These are phyloP conservation scores for Sugiyamaella paludigena DNA, from an alignment of 1,139 yeast species.

Conservation along the genomic window DNA sequence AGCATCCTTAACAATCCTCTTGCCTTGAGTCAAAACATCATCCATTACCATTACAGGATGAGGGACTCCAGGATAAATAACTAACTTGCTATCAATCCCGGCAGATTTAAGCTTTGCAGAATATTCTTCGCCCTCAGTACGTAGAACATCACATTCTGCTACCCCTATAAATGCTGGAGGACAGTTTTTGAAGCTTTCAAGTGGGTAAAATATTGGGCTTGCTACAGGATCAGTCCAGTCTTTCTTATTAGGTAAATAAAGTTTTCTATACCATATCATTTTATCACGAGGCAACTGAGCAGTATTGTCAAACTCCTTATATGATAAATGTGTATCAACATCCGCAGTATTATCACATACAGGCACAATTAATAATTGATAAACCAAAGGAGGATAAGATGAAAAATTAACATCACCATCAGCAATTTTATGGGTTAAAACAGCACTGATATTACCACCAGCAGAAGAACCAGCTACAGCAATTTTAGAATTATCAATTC, in stretches of 20 bases:
- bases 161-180: constrained; percentile 48
- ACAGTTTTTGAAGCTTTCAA: constrained; percentile 41
- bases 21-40: constrained; percentile 44
- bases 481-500: constrained; percentile 40
- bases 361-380: constrained; percentile 49
- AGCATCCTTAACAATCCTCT: constrained; percentile 38
- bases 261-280: constrained; percentile 49
- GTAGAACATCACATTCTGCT: constrained; percentile 47
- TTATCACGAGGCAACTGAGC: constrained; percentile 50
- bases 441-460: constrained; percentile 49
- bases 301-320: constrained; percentile 45
- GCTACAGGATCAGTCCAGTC: constrained; percentile 44
- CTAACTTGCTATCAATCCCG: constrained; percentile 41
- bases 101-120: constrained; percentile 42
- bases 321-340: constrained; percentile 41
- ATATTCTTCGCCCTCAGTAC: constrained; percentile 48
- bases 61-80: constrained; percentile 46
- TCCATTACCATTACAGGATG: constrained; percentile 53
- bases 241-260: constrained; percentile 44
- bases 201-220: constrained; percentile 46
- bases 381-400: constrained; percentile 41
- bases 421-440: constrained; percentile 44
- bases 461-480: constrained; percentile 51
- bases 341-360: constrained; percentile 51
- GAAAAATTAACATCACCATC: constrained; percentile 23